Conservation (phyloP, 1,139 yeast species). For the Saccharomyces pastorianus region DNA sequence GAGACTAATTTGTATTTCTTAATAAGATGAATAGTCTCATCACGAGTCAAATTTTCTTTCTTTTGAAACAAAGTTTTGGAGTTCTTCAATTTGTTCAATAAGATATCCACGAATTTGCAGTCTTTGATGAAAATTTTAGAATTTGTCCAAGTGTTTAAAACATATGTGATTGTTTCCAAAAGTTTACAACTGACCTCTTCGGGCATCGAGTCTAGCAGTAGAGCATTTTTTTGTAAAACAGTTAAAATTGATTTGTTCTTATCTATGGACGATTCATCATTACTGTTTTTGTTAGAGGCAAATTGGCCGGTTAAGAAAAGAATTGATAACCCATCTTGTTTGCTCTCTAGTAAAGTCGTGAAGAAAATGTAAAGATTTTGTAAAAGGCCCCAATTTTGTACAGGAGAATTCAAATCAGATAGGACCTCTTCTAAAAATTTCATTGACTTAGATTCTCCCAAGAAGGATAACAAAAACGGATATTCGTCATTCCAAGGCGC, state of each 20-base stretch:
- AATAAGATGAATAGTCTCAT: conserved; percentile 36
- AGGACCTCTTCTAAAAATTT: conserved; percentile 52
- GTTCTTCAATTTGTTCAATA: conserved; percentile 36
- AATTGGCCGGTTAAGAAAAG: conserved; percentile 68
- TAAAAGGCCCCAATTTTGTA: conserved; percentile 50
- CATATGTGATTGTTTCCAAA: conserved; percentile 56
- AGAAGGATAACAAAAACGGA: conserved; percentile 75
- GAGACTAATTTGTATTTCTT: conserved; percentile 54
- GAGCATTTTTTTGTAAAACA: conserved; percentile 52
- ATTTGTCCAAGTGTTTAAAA: conserved; percentile 63
- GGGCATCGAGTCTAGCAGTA: conserved; percentile 47
- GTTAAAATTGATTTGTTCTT: conserved; percentile 39
- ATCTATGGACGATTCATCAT: conserved; percentile 2
- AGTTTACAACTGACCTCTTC: conserved; percentile 47
- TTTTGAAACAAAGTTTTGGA: conserved; percentile 19
- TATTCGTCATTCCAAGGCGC: conserved; percentile 53
- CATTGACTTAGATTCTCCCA: conserved; percentile 58
- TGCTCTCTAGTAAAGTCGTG: conserved; percentile 65
- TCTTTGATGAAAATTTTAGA: conserved; percentile 47
- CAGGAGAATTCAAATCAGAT: conserved; percentile 50
- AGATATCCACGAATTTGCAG: conserved; percentile 42
- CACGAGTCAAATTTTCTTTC: conserved; percentile 9
- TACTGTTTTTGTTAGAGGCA: conserved; percentile 20
- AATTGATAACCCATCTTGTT: conserved; percentile 82
- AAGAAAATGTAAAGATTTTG: conserved; percentile 61